Evolutionary conservation across 2,329 filamentous ascomycete species (phyloP), one percentile per base, ranked within the genome.

Genomic region (Alternaria viburni): DNA sequence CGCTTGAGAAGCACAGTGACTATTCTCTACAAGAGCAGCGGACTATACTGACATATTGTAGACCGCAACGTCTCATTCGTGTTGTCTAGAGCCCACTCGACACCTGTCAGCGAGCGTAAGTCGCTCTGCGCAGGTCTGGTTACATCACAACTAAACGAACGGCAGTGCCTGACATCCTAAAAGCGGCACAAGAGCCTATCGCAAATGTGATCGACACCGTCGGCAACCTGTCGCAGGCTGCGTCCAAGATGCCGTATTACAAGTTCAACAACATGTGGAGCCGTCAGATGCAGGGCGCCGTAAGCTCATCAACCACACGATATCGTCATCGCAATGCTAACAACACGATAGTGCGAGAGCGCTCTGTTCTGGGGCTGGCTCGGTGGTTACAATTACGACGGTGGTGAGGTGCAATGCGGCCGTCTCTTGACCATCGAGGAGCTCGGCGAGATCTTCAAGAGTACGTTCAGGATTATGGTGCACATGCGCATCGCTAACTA

Each of bases 201-300:
- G 83, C 87, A 67, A 87, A 91, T 36, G 89, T 97, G 79, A 86
- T 92, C 59, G 84, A 88, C 51, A 91, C 90, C 47, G 86, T 97
- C 49, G 82, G 84, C 61, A 88, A 90, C 69, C 87, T 99, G 47
- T 87, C 88, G 65, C 82, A 86, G 58, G 87, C 92, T 58, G 93
- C 94, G 3, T 94, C 93, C 25, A 87, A 92, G 78, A 91, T 96
- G 74, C 95, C 96, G 0, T 99, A 98, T 85, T 99, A 98, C 89
- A 97, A 97, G 87, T 97, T 96, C 84, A 97, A 97, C 81, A 84
- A 86, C 60, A 88, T 93, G 78, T 99, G 96, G 96, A 87, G 89
- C 26, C 88, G 93, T 62, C 89, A 92, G 74, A 83, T 97, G 58
- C 95, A 98, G 80, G 93, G 92, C 78, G 88, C 92, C 47, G 88